A percentile compares a stretch with the other conserved stretches of the same genome.
Evolutionary conservation across 768 basidiomycete species (phyloP).

Genomic region (Pulveroboletus frians): DNA sequence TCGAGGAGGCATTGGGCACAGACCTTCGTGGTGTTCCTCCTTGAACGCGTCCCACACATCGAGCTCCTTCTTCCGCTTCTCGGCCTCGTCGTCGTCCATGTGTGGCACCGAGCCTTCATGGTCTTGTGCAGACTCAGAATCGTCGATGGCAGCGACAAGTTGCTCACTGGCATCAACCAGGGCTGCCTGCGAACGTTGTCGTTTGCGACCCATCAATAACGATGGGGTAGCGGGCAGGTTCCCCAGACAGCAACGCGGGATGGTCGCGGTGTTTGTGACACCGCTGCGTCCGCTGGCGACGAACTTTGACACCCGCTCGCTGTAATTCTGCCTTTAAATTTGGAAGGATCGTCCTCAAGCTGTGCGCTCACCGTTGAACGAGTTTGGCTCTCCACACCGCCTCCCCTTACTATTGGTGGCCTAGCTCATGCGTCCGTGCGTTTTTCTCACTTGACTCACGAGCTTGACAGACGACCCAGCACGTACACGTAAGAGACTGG

Average conservation of each 20-base stretch:
- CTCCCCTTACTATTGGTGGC: too few relatives aligned
- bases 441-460: background rate
- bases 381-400: background rate
- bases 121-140: constrained; percentile 9
- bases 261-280: constrained; percentile 1
- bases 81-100: constrained; percentile 8
- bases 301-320: background rate
- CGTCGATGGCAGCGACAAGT: constrained; percentile 13
- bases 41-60: constrained; percentile 71
- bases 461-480: background rate
- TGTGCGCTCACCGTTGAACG: background rate
- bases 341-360: background rate
- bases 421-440: background rate
- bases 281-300: background rate
- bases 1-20: constrained; percentile 8
- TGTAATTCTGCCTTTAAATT: background rate
- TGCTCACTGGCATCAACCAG: constrained; percentile 27
- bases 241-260: constrained; percentile 1
- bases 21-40: constrained; percentile 79
- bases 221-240: constrained; percentile 1
- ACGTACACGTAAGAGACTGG: background rate
- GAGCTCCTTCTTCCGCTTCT: constrained; percentile 46
- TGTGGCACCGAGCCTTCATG: background rate
- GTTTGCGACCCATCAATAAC: constrained; percentile 38
- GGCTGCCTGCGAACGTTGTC: constrained; percentile 43